Conservation (phyloP, 768 basidiomycete species). For the Rhizopogon vulgaris region DNA sequence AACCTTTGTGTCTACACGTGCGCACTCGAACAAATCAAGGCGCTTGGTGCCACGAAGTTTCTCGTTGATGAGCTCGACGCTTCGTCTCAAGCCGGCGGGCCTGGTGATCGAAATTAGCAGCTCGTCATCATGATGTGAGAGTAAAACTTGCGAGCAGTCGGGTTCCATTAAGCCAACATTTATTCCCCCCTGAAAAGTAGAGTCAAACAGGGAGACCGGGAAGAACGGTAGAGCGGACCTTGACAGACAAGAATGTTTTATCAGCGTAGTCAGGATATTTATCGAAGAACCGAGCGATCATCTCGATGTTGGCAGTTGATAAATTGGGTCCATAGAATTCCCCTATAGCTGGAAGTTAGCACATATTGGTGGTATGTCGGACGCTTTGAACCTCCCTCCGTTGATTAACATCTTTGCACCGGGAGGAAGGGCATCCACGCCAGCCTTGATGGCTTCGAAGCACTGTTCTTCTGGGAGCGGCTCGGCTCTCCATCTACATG, state of each 20-base stretch:
- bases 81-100: slow-evolving; percentile 39
- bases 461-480: slow-evolving; percentile 50
- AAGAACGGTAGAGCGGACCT: slow-evolving; percentile 10
- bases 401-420: slow-evolving; percentile 47
- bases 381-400: slow-evolving; percentile 28
- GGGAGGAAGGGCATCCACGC: slow-evolving; percentile 34
- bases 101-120: slow-evolving; percentile 14
- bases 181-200: slow-evolving; percentile 14
- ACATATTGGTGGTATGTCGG: not conserved
- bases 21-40: slow-evolving; percentile 55
- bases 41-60: slow-evolving; percentile 46
- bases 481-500: slow-evolving; percentile 34
- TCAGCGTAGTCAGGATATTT: slow-evolving; percentile 31
- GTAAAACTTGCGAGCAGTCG: slow-evolving; percentile 24
- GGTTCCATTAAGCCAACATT: slow-evolving; percentile 1
- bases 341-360: slow-evolving; percentile 19
- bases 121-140: slow-evolving; percentile 5
- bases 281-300: slow-evolving; percentile 45
- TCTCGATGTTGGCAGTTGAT: slow-evolving; percentile 39
- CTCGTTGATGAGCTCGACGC: slow-evolving; percentile 38
- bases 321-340: slow-evolving; percentile 51
- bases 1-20: slow-evolving; percentile 38
- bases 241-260: slow-evolving; percentile 30
- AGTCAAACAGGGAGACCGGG: not conserved
- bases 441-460: slow-evolving; percentile 56